Percentiles rank a stretch among this genome's conserved stretches.
Conservation (phyloP, 805 yeast species). For the Starmerella potacharoeniae region DNA sequence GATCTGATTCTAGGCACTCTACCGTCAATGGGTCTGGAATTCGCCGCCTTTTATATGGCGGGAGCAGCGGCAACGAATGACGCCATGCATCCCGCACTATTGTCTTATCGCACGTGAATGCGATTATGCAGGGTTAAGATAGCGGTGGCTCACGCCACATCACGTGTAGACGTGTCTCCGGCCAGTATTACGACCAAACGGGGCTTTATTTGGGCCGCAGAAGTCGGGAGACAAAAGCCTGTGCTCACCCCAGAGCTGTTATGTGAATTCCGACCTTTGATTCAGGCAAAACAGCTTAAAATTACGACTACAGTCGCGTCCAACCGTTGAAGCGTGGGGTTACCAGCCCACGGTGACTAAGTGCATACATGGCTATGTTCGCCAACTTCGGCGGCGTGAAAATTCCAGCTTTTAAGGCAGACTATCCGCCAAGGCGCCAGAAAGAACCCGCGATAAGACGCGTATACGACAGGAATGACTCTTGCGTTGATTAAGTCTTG, state of each 20-base stretch:
- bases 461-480: too few relatives aligned
- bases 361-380: neutral
- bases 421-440: too few relatives aligned
- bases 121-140: neutral
- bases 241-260: too few relatives aligned
- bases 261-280: too few relatives aligned
- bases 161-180: neutral
- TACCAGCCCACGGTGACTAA: neutral
- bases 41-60: neutral
- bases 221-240: too few relatives aligned
- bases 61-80: neutral
- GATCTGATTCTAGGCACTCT: neutral
- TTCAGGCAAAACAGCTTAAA: too few relatives aligned
- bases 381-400: neutral
- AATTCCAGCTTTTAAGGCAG: neutral
- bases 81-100: neutral
- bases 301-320: neutral
- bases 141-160: neutral
- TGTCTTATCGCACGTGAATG: constrained; percentile 2
- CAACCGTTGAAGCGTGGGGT: neutral
- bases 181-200: neutral
- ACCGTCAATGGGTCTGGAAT: neutral
- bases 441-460: too few relatives aligned
- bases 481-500: too few relatives aligned
- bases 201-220: too few relatives aligned